Conservation (phyloP, 2,329 filamentous ascomycete genomes). For the Phyllosticta citriasiana region DNA sequence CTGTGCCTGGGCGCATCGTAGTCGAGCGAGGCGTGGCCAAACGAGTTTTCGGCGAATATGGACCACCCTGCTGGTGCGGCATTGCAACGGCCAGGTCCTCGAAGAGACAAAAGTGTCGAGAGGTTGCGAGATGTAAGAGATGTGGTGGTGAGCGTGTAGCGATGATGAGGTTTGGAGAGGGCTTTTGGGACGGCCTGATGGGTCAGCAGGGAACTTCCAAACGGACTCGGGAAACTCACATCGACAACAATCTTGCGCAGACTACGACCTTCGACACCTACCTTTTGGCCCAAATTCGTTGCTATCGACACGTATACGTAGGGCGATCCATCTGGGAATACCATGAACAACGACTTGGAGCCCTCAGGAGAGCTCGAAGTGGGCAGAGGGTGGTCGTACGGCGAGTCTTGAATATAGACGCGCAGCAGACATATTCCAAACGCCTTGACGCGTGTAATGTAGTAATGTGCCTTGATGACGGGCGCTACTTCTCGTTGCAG, state of each 20-base stretch:
- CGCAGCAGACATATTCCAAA: constrained; percentile 66
- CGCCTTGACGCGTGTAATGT: constrained; percentile 59
- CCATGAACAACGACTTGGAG: constrained; percentile 65
- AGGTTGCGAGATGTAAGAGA: constrained; percentile 63
- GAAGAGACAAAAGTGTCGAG: constrained; percentile 55
- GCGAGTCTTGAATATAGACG: constrained; percentile 69
- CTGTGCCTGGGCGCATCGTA: constrained; percentile 15
- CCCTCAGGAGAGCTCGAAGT: constrained; percentile 37
- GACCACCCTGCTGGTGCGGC: constrained; percentile 69
- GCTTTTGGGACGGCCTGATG: constrained; percentile 64
- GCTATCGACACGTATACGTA: constrained; percentile 57
- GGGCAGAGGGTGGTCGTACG: constrained; percentile 42
- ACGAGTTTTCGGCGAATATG: constrained; percentile 58
- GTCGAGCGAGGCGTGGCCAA: constrained; percentile 42
- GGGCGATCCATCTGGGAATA: constrained; percentile 72
- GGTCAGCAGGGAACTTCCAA: not conserved
- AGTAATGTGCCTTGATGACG: constrained; percentile 75
- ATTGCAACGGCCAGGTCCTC: constrained; percentile 61
- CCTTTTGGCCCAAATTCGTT: constrained; percentile 25
- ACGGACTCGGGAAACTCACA: constrained; percentile 1
- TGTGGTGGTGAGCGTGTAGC: constrained; percentile 60
- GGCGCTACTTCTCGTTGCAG: constrained; percentile 66
- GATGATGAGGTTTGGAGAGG: constrained; percentile 61
- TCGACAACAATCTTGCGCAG: constrained; percentile 63
- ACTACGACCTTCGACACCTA: constrained; percentile 36